These are phyloP conservation scores for Collybia sordida DNA, from an alignment of 768 basidiomycete genomes.

Conservation along the genomic window DNA sequence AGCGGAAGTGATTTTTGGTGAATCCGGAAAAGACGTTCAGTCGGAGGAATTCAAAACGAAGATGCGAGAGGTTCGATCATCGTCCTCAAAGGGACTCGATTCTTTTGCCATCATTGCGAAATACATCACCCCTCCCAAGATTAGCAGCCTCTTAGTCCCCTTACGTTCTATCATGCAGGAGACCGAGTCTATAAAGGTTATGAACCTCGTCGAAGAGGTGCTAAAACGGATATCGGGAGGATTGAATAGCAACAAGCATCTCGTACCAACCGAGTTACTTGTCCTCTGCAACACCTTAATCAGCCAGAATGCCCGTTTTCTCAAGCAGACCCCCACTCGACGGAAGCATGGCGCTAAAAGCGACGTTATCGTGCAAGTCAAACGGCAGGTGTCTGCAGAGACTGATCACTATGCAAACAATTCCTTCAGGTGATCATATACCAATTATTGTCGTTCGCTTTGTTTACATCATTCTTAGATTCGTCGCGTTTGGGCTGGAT, in stretches of 20 bases:
- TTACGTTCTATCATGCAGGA: conserved; percentile 83
- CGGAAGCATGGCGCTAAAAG: conserved; percentile 39
- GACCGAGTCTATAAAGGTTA: conserved; percentile 75
- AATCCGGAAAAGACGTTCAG: conserved; percentile 86
- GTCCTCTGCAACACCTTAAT: conserved; percentile 87
- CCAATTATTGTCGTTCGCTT: background rate
- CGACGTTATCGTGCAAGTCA: conserved; percentile 75
- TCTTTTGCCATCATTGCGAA: conserved; percentile 82
- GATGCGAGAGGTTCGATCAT: conserved; percentile 87
- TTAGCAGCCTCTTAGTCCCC: conserved; percentile 76
- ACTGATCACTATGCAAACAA: conserved; percentile 80
- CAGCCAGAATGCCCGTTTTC: conserved; percentile 86
- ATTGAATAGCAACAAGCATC: conserved; percentile 76
- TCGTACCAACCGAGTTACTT: conserved; percentile 70
- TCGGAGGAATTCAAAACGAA: conserved; percentile 93
- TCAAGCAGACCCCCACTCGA: conserved; percentile 55
- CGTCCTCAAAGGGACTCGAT: conserved; percentile 82
- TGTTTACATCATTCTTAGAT: conserved; percentile 42
- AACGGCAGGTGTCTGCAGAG: conserved; percentile 56
- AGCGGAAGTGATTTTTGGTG: conserved; percentile 90
- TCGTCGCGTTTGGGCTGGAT: conserved; percentile 90
- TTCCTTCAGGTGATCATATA: conserved; percentile 67
- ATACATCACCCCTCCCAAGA: conserved; percentile 71
- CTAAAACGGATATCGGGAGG: conserved; percentile 81
- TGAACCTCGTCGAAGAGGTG: conserved; percentile 87